Conservation (phyloP, 441 rosid genomes). For the Croton setiger region DNA sequence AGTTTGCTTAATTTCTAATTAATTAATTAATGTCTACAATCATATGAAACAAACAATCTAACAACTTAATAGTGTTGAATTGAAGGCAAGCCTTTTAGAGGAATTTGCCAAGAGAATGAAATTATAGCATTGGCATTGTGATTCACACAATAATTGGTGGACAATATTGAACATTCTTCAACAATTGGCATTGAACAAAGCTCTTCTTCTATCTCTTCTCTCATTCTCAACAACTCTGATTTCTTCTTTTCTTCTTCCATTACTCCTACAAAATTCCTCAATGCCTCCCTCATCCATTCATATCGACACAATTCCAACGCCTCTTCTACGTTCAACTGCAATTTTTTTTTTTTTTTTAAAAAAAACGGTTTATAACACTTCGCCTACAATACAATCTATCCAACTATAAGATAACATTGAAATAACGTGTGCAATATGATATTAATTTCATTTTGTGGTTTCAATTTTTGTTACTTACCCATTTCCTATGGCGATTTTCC, state of each 20-base stretch:
- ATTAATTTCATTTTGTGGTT: too few relatives aligned
- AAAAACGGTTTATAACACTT: too few relatives aligned
- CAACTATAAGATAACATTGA: too few relatives aligned
- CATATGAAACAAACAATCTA: neutral
- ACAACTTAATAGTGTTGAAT: neutral
- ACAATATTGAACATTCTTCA: slow-evolving; percentile 33
- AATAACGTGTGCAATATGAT: too few relatives aligned
- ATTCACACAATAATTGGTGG: slow-evolving; percentile 33
- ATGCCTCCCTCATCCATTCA: slow-evolving; percentile 78
- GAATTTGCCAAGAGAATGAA: slow-evolving; percentile 21
- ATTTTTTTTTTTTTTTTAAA: too few relatives aligned
- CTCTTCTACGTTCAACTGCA: slow-evolving; percentile 54
- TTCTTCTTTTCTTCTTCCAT: slow-evolving; percentile 23
- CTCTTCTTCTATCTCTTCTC: slow-evolving; percentile 30
- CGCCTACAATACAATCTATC: too few relatives aligned
- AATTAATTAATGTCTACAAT: neutral
- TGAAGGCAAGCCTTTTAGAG: slow-evolving; percentile 27
- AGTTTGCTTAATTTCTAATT: too few relatives aligned
- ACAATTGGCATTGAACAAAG: slow-evolving; percentile 13
- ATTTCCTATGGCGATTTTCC: slow-evolving; percentile 51
- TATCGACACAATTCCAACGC: slow-evolving; percentile 68
- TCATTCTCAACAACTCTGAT: slow-evolving; percentile 8
- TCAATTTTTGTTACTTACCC: slow-evolving; percentile 41
- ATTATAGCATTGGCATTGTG: slow-evolving; percentile 23
- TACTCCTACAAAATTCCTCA: slow-evolving; percentile 46